Evolutionary conservation across 257 asterid genomes (phyloP).

Genomic region (Rehmannia glutinosa): DNA sequence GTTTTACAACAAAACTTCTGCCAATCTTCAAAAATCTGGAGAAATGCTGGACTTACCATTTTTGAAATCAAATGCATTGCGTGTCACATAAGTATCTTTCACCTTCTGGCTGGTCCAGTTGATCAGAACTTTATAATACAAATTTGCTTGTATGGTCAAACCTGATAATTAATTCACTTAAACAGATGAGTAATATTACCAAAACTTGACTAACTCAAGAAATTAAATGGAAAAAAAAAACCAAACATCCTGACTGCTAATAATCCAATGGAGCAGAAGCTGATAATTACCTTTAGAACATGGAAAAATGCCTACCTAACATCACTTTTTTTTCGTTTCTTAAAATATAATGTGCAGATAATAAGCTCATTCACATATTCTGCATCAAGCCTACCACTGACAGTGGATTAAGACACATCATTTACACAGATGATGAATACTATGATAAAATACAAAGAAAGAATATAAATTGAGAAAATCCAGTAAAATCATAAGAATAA

Average conservation of each 20-base stretch:
- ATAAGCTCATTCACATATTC: not conserved
- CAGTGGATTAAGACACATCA: not conserved
- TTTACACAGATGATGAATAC: not conserved
- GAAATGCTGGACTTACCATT: conserved; percentile 43
- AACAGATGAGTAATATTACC: not conserved
- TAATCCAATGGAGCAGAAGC: not conserved
- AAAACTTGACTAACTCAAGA: not conserved
- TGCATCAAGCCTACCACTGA: not conserved
- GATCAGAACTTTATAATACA: conserved; percentile 74
- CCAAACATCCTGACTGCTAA: not conserved
- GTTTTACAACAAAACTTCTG: not conserved
- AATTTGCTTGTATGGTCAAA: conserved; percentile 85
- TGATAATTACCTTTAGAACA: not conserved
- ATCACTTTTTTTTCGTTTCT: not conserved
- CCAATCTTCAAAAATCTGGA: not conserved
- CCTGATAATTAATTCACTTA: conserved; percentile 45
- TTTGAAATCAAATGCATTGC: conserved; percentile 85
- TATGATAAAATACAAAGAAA: not conserved
- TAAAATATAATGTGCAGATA: not conserved
- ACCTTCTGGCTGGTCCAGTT: conserved; percentile 99
- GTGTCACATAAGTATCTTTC: conserved; percentile 70
- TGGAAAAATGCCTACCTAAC: not conserved
- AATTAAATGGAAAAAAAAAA: not conserved
- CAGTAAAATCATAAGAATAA: not conserved
- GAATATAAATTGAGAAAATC: not conserved